A percentile compares a stretch with the other conserved stretches of the same genome.
phyloP scores from a whole-genome alignment of 2,329 filamentous ascomycete genomes.

The Pseudomassariella vexata region DNA sequence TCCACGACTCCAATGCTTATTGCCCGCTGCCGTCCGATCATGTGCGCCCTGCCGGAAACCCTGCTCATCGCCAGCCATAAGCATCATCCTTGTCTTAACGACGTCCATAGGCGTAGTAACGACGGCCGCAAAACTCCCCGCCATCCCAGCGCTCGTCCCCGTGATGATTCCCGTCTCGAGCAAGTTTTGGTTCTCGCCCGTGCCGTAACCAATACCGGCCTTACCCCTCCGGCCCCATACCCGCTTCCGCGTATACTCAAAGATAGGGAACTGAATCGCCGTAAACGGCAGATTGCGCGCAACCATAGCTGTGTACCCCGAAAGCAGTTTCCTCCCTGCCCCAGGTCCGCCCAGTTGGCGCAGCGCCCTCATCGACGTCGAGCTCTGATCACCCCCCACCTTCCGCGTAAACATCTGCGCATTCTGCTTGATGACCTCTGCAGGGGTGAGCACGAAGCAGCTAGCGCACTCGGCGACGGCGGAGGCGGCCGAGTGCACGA shows the following conservation, averaged over 20 bases:
- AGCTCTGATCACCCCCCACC: conserved; percentile 15
- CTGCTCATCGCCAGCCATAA: conserved; percentile 47
- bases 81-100: conserved; percentile 85
- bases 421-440: conserved; percentile 90
- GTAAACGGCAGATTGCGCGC: conserved; percentile 84
- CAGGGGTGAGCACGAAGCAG: conserved; percentile 80
- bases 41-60: conserved; percentile 20
- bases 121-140: conserved; percentile 69
- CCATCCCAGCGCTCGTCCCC: conserved; percentile 65
- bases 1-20: conserved; percentile 16
- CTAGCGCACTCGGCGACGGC: conserved; percentile 76
- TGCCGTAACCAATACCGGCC: conserved; percentile 19
- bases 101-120: conserved; percentile 89
- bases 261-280: conserved; percentile 81
- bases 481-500: conserved; percentile 70
- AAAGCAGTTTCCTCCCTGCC: conserved; percentile 52
- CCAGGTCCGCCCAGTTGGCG: conserved; percentile 45
- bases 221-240: conserved; percentile 34
- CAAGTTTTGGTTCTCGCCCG: conserved; percentile 30
- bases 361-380: conserved; percentile 43
- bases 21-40: conserved; percentile 23
- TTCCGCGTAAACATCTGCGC: conserved; percentile 65
- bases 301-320: conserved; percentile 75
- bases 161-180: conserved; percentile 66
- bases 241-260: conserved; percentile 63